Evolutionary conservation across 1,284 basidiomycete species (phyloP), one percentile per base, ranked within the genome.

Genomic region (Ustilago nuda): DNA sequence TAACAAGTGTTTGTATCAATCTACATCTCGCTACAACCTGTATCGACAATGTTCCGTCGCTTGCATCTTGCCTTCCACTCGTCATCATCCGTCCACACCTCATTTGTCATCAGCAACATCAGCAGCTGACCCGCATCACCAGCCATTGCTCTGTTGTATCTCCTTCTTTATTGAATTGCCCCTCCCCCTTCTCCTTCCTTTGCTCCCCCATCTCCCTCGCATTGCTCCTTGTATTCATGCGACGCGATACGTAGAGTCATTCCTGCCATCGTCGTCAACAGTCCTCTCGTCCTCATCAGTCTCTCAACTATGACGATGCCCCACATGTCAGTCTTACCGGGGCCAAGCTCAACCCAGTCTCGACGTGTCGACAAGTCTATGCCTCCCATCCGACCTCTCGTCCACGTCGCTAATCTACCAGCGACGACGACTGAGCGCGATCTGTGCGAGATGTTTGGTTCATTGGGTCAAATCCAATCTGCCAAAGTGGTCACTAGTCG

Each of bases 361-460:
- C 53, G 48, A 2, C 61, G 54, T 17, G 57, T 61, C 56, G 51
- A 61, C 55, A 54, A 45, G 62, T 13, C 61, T 59, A 61, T 41
- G 54, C 43, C 23, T 27, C 23, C 56, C 13, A 50, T 67, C 33
- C 43, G 62, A 45, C 64, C 73, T 13, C 73, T 67, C 13, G 43
- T 74, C 13, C 72, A 69, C 27, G 51, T 74, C 37, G 65, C 67
- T 48, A 74, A 98, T 87, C 89, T 99, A 86, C 94, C 93, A 80
- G 93, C 94, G 69, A 91, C 94, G 56, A 95, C 98, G 61, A 89
- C 87, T 51, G 89, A 87, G 71, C 84, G 80, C 50, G 70, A 95
- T 92, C 91, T 98, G 84, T 94, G 92, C 55, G 94, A 97, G 87
- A 96, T 97, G 81, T 97, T 97, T 86, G 93, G 93, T 84, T 94